Base-by-base conservation (phyloP, 176 grass and related monocot genomes). In the Elymus sibiricus region DNA sequence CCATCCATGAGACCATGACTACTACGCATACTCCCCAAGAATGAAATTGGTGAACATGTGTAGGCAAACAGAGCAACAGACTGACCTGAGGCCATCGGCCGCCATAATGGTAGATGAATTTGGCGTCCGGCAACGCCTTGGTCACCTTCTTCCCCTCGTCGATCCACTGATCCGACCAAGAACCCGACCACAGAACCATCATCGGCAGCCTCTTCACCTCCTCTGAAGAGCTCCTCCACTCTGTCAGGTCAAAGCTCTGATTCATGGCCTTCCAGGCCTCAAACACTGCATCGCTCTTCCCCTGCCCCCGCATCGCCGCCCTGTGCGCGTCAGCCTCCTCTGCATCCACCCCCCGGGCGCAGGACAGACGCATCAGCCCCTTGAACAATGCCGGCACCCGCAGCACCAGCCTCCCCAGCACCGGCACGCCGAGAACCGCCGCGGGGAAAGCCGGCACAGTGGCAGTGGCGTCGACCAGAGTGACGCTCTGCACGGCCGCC, bases 131-230 rank as follows among this genome's bases (percentile, higher is more conserved):
- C 58, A 91, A 19, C 12, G 90, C 88, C 65, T 69, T 73, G 10
- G 38, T 84, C 76, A 87, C 81, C 76, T 61, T 89, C 85, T 88
- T 94, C 8, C 88, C 92, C 80, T 94, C 92, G 37, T 97, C 89
- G 70, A 97, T 97, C 95, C 95, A 97, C 82, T 44, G 86, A 67
- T 97, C 92, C 0, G 95, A 93, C 95, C 95, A 97, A 65, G 85
- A 81, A 64, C 92, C 93, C 5, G 95, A 97, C 95, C 95, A 97
- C 11, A 97, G 70, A 69, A 94, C 47, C 81, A 91, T 83, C 83
- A 97, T 49, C 2, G 95, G 89, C 78, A 93, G 37, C 29, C 47
- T 77, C 69, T 78, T 94, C 70, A 94, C 70, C 7, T 70, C 81
- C 66, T 94, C 90, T 9, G 79, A 78, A 66, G 77, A 84, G 6